Base-by-base conservation (phyloP, 345 rosid genomes). In the Nasturtium officinale region DNA sequence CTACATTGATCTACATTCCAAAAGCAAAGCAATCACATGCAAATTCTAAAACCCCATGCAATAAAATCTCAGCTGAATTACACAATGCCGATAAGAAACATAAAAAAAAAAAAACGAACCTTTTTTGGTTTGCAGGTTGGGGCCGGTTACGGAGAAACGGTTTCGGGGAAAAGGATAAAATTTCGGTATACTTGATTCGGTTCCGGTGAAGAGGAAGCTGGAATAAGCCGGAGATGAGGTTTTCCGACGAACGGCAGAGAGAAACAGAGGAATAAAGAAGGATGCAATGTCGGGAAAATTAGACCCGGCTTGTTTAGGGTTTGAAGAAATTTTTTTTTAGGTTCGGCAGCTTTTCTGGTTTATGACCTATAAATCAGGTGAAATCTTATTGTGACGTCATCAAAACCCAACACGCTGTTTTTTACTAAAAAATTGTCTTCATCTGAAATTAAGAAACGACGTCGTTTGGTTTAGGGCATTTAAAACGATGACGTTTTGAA, bases 281-380 rank as follows among this genome's bases (percentile, higher is more conserved):
- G 3, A 35, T 9, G 67, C 73, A 67, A 74, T 67, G 78, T 18
- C 65, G 47, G 72, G 33, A 28, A 9, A 74, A 66, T 3, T 43
- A 0, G 54, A 75, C 56, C 73, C 54, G 73, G 67, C 68, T 18
- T 61, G 67, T 13, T 67, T 61, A 59, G 73, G 78, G 68, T 75
- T 59, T 9, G 45, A 7, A 48, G 42, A 65, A 65, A 65, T 33
- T 43, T 45, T 16, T 33, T 43, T 45, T 16, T 63, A 75, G 58
- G 78, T 75, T 75, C 1, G 73, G 73, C 78, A 67, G 78, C 73
- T 59, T 66, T 75, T 38, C 78, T 75, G 78, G 78, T 73, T 73
- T 74, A 60, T 56, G 58, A 23, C 67, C 38, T 61, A 72, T 30
- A 74, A 74, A 63, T 50, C 70, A 37, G 51, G 69, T 35, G 23